These are phyloP conservation scores for Ilex paraguariensis DNA, from an alignment of 305 asterid species.

Conservation along the genomic window DNA sequence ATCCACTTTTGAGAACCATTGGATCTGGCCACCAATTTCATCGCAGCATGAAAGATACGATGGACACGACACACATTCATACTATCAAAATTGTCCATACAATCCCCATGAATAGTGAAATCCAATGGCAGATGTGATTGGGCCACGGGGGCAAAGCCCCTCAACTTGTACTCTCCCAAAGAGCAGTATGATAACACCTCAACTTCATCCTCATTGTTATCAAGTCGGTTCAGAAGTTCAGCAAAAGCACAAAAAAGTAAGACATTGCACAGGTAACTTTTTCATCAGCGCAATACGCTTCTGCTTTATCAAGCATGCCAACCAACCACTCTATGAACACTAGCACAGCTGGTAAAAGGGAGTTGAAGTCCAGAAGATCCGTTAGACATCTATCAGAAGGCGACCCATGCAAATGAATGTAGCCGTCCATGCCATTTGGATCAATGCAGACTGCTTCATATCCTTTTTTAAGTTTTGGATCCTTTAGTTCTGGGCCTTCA, in stretches of 20 bases:
- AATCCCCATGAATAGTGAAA: constrained; percentile 41
- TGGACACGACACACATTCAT: constrained; percentile 28
- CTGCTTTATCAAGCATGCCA: constrained; percentile 35
- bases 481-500: constrained; percentile 29
- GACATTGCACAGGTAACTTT: constrained; percentile 48
- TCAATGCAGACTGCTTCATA: constrained; percentile 25
- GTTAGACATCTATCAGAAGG: constrained; percentile 49
- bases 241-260: constrained; percentile 55
- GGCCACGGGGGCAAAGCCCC: constrained; percentile 60
- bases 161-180: constrained; percentile 90
- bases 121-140: constrained; percentile 44
- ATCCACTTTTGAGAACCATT: constrained; percentile 23
- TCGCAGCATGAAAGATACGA: constrained; percentile 52
- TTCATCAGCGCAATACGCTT: constrained; percentile 36
- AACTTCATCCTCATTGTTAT: constrained; percentile 14
- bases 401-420: constrained; percentile 68
- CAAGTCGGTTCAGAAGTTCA: constrained; percentile 46
- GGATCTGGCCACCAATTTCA: constrained; percentile 24
- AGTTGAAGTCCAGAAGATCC: constrained; percentile 25
- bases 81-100: constrained; percentile 22
- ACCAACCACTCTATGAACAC: constrained; percentile 78
- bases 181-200: constrained; percentile 35
- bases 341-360: constrained; percentile 62
- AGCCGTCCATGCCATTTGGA: constrained; percentile 44
- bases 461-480: constrained; percentile 26